Percentiles rank a stretch among this genome's conserved stretches.
These are phyloP conservation scores for Begonia loranthoides DNA, from an alignment of 306 rosid genomes.

Conservation along the genomic window DNA sequence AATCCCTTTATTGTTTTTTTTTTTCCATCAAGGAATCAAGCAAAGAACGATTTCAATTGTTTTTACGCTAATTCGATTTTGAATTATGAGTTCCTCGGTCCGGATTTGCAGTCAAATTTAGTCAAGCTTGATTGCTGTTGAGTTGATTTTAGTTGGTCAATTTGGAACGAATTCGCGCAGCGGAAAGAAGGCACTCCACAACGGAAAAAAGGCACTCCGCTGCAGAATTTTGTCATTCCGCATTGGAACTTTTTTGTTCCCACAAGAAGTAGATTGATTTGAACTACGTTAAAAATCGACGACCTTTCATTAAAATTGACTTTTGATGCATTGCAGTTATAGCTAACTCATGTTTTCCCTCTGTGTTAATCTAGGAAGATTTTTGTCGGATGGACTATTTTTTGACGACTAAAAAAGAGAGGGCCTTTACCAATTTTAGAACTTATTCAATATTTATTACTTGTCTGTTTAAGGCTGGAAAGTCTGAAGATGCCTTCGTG, in stretches of 20 bases:
- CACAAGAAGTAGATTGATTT: slow-evolving; percentile 38
- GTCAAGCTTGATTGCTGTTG: too few species aligned
- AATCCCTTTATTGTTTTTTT: too few species aligned
- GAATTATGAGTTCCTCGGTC: too few species aligned
- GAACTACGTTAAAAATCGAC: slow-evolving; percentile 52
- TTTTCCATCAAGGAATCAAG: too few species aligned
- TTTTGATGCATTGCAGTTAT: too few species aligned
- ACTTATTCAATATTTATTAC: slow-evolving; percentile 61
- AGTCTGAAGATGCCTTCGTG: slow-evolving; percentile 69
- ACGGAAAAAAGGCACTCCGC: slow-evolving; percentile 47
- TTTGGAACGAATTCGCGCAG: too few species aligned
- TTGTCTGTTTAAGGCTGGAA: slow-evolving; percentile 53
- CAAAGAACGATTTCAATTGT: too few species aligned
- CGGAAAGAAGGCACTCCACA: too few species aligned
- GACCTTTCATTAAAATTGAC: too few species aligned
- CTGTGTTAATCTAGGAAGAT: slow-evolving; percentile 60
- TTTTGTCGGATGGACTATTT: slow-evolving; percentile 56
- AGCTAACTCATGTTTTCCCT: slow-evolving; percentile 50
- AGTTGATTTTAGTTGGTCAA: too few species aligned
- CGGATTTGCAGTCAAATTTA: too few species aligned
- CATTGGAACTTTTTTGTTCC: slow-evolving; percentile 51
- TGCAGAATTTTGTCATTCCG: slow-evolving; percentile 60
- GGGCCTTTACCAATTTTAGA: slow-evolving; percentile 78
- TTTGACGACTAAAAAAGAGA: slow-evolving; percentile 43
- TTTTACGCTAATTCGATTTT: too few species aligned